phyloP scores from a whole-genome alignment of 1,139 yeast species.

The Suhomyces guaymorum region DNA sequence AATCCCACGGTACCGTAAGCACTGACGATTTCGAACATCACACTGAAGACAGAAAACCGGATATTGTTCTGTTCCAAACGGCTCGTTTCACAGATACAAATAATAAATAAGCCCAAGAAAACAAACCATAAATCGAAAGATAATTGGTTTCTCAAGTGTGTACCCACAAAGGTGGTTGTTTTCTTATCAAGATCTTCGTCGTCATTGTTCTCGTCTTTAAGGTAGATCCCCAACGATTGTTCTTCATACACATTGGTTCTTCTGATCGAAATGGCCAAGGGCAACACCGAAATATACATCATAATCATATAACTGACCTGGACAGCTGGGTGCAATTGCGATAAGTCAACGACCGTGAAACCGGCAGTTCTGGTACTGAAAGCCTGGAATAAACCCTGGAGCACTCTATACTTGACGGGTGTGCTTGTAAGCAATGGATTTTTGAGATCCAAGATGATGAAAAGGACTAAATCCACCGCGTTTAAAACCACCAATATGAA shows the following conservation, averaged over 20 bases:
- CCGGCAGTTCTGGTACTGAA: constrained; percentile 95
- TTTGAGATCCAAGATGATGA: constrained; percentile 72
- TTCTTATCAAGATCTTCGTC: constrained; percentile 35
- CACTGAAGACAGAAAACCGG: constrained; percentile 65
- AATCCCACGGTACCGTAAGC: constrained; percentile 97
- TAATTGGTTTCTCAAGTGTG: constrained; percentile 87
- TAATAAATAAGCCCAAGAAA: constrained; percentile 78
- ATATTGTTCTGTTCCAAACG: constrained; percentile 49
- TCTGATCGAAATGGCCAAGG: constrained; percentile 93
- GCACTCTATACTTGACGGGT: constrained; percentile 65
- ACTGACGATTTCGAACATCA: constrained; percentile 85
- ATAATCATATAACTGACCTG: constrained; percentile 91
- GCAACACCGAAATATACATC: constrained; percentile 98
- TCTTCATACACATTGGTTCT: constrained; percentile 97
- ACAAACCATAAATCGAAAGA: constrained; percentile 96
- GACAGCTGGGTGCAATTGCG: constrained; percentile 80
- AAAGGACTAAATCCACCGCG: constrained; percentile 74
- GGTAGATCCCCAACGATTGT: constrained; percentile 85
- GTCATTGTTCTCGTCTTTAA: constrained; percentile 40
- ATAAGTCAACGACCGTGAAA: constrained; percentile 67
- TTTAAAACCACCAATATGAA: constrained; percentile 71
- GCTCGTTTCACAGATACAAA: constrained; percentile 81
- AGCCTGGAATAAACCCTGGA: constrained; percentile 88
- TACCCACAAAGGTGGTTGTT: constrained; percentile 68
- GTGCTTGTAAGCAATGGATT: constrained; percentile 48